Base-by-base conservation (phyloP, 129 eudicot genomes). In the Pittosporum tobira region DNA sequence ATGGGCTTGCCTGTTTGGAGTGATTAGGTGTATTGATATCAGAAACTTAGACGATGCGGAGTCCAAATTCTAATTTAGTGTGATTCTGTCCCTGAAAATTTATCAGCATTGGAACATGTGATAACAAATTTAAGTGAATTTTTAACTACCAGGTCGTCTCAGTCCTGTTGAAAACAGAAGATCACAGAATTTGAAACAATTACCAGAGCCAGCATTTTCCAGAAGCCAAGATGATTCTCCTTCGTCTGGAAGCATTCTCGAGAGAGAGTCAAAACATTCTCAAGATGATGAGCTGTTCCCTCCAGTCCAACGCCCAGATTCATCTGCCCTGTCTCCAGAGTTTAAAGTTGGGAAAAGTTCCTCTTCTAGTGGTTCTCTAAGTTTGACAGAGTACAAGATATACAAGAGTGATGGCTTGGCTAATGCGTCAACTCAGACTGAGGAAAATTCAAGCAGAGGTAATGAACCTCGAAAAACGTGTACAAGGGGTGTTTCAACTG, bases 391-490 rank as follows among this genome's bases (percentile, higher is more conserved):
- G 71, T 90, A 81, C 76, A 91, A 78, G 65, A 72, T 83, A 64
- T 72, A 88, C 81, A 81, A 76, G 53, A 70, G 59, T 52, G 90
- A 86, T 40, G 85, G 87, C 61, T 76, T 88, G 20, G 84, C 95
- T 24, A 88, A 91, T 72, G 98, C 98, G 6, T 75, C 98, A 28
- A 86, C 94, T 61, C 98, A 91, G 56, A 91, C 95, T 4, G 90
- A 91, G 42, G 94, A 83, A 43, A 76, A 61, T 42, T 23, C 43
- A 6, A 78, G 23, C 16, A 62, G 69, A 57, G 67, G 36, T 48
- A 60, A 60, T 31, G 55, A 55, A 64, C 62, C 65, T 65, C 66
- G 59, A 63, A 77, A 77, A 63, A 83, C 90, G 23, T 81, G 87
- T 75, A 80, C 86, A 45, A 80, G 83, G 14, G 98, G 98, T 21